Percentiles rank a stretch among this genome's conserved stretches.
Conservation (phyloP, 108 stramenopile genomes). For the Seminavis robusta region DNA sequence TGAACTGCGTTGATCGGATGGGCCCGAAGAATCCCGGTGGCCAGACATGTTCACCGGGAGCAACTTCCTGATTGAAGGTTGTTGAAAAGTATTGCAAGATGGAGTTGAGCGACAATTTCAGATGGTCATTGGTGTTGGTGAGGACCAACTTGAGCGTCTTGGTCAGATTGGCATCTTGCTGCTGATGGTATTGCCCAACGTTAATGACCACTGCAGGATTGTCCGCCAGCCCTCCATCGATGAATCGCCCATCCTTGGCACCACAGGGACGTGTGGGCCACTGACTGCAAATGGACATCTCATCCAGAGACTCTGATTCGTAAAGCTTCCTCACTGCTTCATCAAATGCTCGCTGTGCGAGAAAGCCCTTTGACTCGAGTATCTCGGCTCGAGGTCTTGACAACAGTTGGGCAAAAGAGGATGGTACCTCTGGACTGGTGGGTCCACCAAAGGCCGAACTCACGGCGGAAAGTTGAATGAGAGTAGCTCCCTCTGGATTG, state of each 20-base stretch:
- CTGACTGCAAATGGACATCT: no score
- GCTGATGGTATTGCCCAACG: constrained; percentile 17
- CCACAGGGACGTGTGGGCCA: no score
- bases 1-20: constrained; percentile 10
- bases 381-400: no score
- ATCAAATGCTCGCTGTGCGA: no score
- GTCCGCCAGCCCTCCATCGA: constrained; percentile 21
- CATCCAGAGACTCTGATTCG: no score
- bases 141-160: constrained; percentile 24
- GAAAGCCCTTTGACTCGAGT: no score
- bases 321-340: no score
- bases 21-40: constrained; percentile 4
- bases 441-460: no score
- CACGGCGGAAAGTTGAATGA: no score
- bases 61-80: constrained; percentile 16
- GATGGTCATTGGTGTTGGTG: constrained; percentile 23
- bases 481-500: no score
- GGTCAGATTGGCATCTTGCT: not conserved
- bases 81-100: constrained; percentile 23
- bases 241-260: not conserved
- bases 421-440: no score
- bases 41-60: constrained; percentile 22
- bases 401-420: no score
- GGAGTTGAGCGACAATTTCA: constrained; percentile 9
- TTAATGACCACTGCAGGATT: constrained; percentile 29